Percentiles rank a stretch among this genome's conserved stretches.
Evolutionary conservation across 176 grass and related monocot species (phyloP).

Genomic region (Aegilops bicornis): DNA sequence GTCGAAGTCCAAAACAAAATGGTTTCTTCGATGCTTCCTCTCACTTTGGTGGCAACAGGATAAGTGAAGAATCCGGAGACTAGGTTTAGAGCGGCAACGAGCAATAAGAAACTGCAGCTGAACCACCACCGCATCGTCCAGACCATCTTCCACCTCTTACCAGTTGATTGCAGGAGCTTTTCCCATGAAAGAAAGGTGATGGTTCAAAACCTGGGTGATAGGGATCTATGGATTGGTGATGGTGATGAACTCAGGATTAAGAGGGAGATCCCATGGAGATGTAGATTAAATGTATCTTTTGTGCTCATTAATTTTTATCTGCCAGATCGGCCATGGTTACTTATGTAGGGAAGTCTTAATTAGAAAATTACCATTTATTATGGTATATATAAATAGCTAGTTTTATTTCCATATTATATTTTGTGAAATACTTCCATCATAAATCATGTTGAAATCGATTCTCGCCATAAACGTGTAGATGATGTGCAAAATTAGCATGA

Average conservation of each 20-base stretch:
- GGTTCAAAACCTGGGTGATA: neutral
- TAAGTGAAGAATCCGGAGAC: neutral
- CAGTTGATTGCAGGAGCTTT: neutral
- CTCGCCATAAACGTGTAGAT: neutral
- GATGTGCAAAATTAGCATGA: neutral
- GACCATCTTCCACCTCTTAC: neutral
- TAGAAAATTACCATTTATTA: neutral
- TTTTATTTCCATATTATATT: neutral
- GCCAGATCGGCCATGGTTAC: neutral
- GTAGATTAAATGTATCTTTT: neutral
- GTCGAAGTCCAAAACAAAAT: neutral
- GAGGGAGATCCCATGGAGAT: constrained; percentile 2
- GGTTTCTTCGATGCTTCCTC: neutral
- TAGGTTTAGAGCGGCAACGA: constrained; percentile 41
- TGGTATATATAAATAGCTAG: neutral
- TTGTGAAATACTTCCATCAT: neutral
- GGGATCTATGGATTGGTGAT: neutral
- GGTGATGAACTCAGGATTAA: neutral
- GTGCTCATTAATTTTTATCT: neutral
- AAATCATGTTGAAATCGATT: neutral
- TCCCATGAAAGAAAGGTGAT: neutral
- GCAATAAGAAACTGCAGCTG: constrained; percentile 35
- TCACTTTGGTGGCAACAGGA: neutral
- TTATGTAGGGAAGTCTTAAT: neutral
- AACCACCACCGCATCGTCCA: constrained; percentile 32